phyloP scores from a whole-genome alignment of 2,329 filamentous ascomycete genomes.

The Alternaria ethzedia region DNA sequence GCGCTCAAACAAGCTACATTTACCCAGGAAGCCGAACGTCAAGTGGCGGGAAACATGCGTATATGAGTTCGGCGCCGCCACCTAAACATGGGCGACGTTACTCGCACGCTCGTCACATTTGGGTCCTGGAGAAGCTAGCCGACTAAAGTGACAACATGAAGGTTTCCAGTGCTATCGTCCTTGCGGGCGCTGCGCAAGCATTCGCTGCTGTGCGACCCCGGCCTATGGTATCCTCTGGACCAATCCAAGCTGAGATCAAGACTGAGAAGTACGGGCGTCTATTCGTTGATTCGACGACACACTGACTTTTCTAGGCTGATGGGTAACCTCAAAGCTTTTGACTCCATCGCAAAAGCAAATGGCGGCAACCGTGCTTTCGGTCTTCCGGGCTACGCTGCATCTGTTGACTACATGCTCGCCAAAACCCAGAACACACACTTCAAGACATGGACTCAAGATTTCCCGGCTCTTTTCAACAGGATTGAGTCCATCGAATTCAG shows the following conservation, averaged over 20 bases:
- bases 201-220: slow-evolving; percentile 27
- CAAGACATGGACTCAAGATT: slow-evolving; percentile 57
- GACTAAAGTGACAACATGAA: slow-evolving; percentile 31
- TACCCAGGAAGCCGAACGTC: slow-evolving; percentile 12
- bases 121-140: not conserved
- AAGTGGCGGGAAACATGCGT: slow-evolving; percentile 9
- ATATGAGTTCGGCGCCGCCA: slow-evolving; percentile 19
- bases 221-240: slow-evolving; percentile 46
- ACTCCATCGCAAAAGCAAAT: slow-evolving; percentile 62
- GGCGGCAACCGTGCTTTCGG: slow-evolving; percentile 68
- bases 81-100: slow-evolving; percentile 1
- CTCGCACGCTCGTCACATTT: not conserved
- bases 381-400: slow-evolving; percentile 64
- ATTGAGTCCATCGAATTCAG: slow-evolving; percentile 52
- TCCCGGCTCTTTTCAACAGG: slow-evolving; percentile 54
- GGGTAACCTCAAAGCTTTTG: slow-evolving; percentile 61
- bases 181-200: slow-evolving; percentile 33
- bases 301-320: slow-evolving; percentile 52
- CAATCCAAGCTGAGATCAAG: slow-evolving; percentile 51
- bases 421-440: slow-evolving; percentile 52
- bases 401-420: slow-evolving; percentile 63
- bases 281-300: not conserved
- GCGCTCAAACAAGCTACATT: slow-evolving; percentile 21
- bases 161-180: slow-evolving; percentile 28
- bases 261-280: slow-evolving; percentile 40